Conservation (phyloP, 2,329 filamentous ascomycete genomes). For the Aspergillus amoenus region DNA sequence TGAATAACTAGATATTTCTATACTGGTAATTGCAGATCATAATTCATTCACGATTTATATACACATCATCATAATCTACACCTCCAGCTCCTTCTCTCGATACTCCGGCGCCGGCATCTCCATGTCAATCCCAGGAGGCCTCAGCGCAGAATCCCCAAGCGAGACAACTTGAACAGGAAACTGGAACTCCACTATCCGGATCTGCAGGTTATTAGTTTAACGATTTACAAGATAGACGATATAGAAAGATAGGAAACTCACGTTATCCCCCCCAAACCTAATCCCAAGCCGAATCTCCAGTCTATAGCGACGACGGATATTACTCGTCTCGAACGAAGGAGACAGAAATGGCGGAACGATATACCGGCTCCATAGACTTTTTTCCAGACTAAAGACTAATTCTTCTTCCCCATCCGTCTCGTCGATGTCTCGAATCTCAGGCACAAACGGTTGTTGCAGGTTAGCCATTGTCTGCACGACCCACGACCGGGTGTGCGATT, state of each 20-base stretch:
- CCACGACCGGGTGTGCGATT: slow-evolving; percentile 8
- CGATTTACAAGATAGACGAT: background rate
- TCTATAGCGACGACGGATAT: slow-evolving; percentile 17
- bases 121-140: background rate
- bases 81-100: background rate
- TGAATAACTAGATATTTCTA: too few species aligned
- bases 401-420: background rate
- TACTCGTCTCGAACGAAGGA: slow-evolving; percentile 20
- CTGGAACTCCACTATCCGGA: slow-evolving; percentile 15
- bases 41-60: background rate
- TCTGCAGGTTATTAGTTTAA: background rate
- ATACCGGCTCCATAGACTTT: slow-evolving; percentile 3
- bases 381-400: background rate
- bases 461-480: slow-evolving; percentile 21
- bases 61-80: background rate
- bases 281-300: slow-evolving; percentile 16
- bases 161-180: slow-evolving; percentile 17
- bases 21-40: background rate
- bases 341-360: slow-evolving; percentile 11
- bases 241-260: background rate
- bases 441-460: background rate
- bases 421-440: background rate
- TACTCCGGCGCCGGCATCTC: background rate
- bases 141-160: background rate
- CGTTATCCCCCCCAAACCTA: slow-evolving; percentile 8